Conservation (phyloP, 768 basidiomycete species). For the Tephrocybe sp. region DNA sequence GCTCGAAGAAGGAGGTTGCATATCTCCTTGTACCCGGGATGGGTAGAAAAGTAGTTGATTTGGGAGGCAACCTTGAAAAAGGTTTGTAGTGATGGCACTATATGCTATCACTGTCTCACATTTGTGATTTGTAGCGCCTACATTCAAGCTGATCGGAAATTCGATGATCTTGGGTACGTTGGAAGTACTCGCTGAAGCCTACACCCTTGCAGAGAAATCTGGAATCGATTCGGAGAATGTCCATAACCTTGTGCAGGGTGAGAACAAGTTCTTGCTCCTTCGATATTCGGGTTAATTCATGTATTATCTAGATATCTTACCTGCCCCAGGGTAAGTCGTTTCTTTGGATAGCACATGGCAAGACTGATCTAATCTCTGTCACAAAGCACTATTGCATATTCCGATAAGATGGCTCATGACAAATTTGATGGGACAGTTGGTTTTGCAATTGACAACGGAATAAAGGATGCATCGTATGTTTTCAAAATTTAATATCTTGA, state of each 20-base stretch:
- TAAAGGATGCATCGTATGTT: conserved; percentile 74
- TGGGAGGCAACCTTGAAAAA: conserved; percentile 85
- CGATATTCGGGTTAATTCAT: background rate
- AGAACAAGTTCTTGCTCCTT: conserved; percentile 1
- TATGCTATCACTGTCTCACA: background rate
- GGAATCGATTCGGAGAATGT: conserved; percentile 70
- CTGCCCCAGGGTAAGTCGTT: conserved; percentile 51
- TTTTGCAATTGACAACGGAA: conserved; percentile 82
- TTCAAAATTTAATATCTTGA: background rate
- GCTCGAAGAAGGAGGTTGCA: conserved; percentile 78
- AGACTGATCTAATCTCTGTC: background rate
- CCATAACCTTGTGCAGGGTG: conserved; percentile 56
- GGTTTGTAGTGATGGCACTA: conserved; percentile 33
- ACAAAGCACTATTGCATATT: conserved; percentile 51
- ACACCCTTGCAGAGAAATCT: conserved; percentile 81
- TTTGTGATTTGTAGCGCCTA: conserved; percentile 44
- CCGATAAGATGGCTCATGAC: conserved; percentile 68
- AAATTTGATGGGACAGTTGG: conserved; percentile 72
- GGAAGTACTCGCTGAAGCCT: conserved; percentile 79
- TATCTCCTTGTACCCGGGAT: conserved; percentile 78
- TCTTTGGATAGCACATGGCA: background rate
- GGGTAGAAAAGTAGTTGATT: conserved; percentile 73
- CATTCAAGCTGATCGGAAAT: conserved; percentile 79
- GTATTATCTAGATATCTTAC: conserved; percentile 52
- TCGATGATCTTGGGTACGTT: conserved; percentile 73